Conservation (phyloP, 2,329 filamentous ascomycete species). For the Epichloe amarillans region DNA sequence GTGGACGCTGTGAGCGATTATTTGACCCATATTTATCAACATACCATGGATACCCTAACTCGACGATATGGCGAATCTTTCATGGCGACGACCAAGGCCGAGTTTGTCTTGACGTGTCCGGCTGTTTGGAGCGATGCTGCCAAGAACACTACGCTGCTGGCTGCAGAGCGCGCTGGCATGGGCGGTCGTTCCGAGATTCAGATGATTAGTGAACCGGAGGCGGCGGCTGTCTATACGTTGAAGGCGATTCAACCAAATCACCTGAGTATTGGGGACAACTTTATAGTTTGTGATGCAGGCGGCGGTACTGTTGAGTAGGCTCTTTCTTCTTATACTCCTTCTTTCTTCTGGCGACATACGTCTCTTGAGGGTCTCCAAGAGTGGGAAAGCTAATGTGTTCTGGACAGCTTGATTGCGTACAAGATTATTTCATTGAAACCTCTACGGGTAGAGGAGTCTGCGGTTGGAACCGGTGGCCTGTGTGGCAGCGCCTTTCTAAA, state of each 20-base stretch:
- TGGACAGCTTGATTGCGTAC: constrained; percentile 56
- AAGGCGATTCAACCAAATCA: constrained; percentile 69
- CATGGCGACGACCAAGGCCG: constrained; percentile 60
- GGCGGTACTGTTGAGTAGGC: constrained; percentile 55
- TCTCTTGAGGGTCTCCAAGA: too few relatives aligned
- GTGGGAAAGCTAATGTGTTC: constrained; percentile 9
- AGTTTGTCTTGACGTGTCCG: constrained; percentile 70
- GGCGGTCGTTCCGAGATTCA: constrained; percentile 56
- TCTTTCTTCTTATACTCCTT: not conserved
- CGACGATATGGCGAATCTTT: constrained; percentile 66
- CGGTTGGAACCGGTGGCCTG: constrained; percentile 63
- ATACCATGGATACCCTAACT: constrained; percentile 67
- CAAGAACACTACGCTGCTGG: constrained; percentile 70
- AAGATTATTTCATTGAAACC: constrained; percentile 63
- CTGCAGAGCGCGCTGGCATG: constrained; percentile 68
- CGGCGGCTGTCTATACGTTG: constrained; percentile 65
- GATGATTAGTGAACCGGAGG: constrained; percentile 71
- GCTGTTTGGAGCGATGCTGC: constrained; percentile 77
- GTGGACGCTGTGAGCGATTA: constrained; percentile 72
- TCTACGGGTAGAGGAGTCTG: constrained; percentile 62
- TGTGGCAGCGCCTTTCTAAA: constrained; percentile 72
- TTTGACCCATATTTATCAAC: constrained; percentile 59
- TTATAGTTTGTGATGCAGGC: constrained; percentile 49
- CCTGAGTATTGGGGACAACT: constrained; percentile 53
- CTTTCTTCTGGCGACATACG: not conserved